Base-by-base conservation (phyloP, 2,329 filamentous ascomycete species). In the Gnomoniopsis smithogilvyi region DNA sequence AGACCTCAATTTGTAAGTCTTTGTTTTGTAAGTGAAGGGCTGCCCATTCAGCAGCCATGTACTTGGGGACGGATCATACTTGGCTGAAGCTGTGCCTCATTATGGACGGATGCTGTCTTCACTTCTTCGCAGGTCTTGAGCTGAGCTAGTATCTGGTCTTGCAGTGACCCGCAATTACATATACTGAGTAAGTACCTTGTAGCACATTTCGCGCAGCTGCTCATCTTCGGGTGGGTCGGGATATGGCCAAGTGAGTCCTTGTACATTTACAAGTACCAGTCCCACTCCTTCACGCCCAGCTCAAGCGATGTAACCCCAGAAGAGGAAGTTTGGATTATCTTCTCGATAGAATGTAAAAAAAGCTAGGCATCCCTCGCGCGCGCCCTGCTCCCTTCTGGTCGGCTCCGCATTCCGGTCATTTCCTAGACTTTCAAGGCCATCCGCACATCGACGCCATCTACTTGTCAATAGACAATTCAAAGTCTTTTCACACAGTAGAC, bases 291-390 rank as follows among this genome's bases (percentile, higher is more conserved):
- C 22, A 26, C 36, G 36, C 36, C 52, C 52, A 49, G 26, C 52
- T 47, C 47, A 21, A 43, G 19, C 60, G 56, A 62, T 62, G 60
- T 54, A 50, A 62, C 60, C 60, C 60, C 54, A 59, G 43, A 33
- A 38, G 8, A 45, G 34, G 26, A 55, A 45, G 56, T 51, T 33
- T 48, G 49, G 34, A 59, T 59, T 52, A 56, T 58, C 56, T 46
- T 47, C 47, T n/a, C 47, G 56, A 56, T 58, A 54, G 54, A 58
- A 41, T 49, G 56, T 53, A 51, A 8, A 62, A 62, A 59, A 54
- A 58, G 41, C 38, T 19, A 51, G 36, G 52, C 50, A 52, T 58
- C 60, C 56, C 53, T 54, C 56, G 51, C 38, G 51, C 38, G 24
- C 34, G 47, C 41, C 60, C 52, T 51, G 34, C 17, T 41, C 34